Evolutionary conservation across 805 yeast species (phyloP).

Genomic region (Kuraishia cidri): DNA sequence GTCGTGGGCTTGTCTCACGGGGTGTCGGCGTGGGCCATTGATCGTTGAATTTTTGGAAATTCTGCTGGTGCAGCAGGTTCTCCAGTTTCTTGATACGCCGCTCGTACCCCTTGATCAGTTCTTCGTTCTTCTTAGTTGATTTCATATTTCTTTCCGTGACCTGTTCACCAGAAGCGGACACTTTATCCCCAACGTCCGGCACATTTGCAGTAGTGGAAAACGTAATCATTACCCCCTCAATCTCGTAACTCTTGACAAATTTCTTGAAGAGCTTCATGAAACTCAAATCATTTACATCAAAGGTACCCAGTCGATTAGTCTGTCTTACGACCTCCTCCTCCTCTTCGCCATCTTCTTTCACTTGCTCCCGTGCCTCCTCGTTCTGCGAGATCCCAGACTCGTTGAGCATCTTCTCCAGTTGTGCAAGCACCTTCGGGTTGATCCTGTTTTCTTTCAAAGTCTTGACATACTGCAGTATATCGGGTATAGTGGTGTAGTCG

Average conservation of each 20-base stretch:
- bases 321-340: constrained; percentile 11
- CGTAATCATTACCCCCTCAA: constrained; percentile 14
- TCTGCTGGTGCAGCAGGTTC: constrained; percentile 66
- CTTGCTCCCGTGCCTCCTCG: neutral
- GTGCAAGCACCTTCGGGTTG: constrained; percentile 21
- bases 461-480: constrained; percentile 25
- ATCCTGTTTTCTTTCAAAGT: constrained; percentile 20
- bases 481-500: constrained; percentile 13
- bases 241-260: constrained; percentile 34
- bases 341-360: constrained; percentile 11
- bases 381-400: constrained; percentile 11
- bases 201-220: constrained; percentile 1
- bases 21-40: constrained; percentile 11
- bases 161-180: neutral
- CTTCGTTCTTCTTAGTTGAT: constrained; percentile 12
- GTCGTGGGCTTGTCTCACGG: too few species aligned
- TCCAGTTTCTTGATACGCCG: constrained; percentile 71
- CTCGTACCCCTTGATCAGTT: constrained; percentile 53
- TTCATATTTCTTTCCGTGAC: constrained; percentile 1
- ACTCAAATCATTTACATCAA: constrained; percentile 17
- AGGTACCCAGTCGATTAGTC: constrained; percentile 18
- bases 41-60: constrained; percentile 41
- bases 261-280: constrained; percentile 30
- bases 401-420: constrained; percentile 27
- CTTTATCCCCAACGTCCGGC: neutral